A percentile compares a stretch with the other conserved stretches of the same genome.
phyloP scores from a whole-genome alignment of 1,284 basidiomycete genomes.

The Tylopilus sp. region DNA sequence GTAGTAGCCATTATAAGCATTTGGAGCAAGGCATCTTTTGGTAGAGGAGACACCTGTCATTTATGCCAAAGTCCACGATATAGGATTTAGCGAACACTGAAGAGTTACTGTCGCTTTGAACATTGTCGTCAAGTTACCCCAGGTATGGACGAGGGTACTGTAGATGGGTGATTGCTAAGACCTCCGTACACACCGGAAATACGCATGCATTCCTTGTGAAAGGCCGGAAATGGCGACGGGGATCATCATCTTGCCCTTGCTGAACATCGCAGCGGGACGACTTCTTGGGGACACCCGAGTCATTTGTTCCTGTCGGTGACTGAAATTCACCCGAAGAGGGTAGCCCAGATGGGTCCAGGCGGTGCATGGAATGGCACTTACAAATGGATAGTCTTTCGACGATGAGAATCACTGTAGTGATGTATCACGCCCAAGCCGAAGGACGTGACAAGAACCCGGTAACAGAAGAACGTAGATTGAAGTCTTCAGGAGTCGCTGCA shows the following conservation, averaged over 20 bases:
- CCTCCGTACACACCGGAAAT: conserved; percentile 3
- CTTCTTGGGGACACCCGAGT: background rate
- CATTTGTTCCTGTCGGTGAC: conserved; percentile 9
- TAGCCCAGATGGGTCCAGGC: background rate
- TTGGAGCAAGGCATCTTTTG: too few relatives aligned
- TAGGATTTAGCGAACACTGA: background rate
- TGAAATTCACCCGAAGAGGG: conserved; percentile 1
- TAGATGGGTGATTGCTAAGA: too few relatives aligned
- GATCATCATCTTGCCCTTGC: background rate
- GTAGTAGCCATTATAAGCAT: too few relatives aligned
- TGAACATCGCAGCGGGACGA: background rate
- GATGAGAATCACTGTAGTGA: background rate
- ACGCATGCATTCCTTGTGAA: background rate
- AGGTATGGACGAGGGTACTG: background rate
- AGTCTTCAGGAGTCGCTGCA: background rate
- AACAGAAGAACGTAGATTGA: background rate
- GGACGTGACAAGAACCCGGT: background rate
- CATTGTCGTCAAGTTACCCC: background rate
- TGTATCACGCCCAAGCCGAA: background rate
- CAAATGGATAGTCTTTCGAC: background rate
- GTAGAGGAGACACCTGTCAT: too few relatives aligned
- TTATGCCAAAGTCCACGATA: too few relatives aligned
- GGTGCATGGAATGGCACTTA: background rate
- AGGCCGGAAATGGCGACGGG: background rate
- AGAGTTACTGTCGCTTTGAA: background rate